Evolutionary conservation across 208 protist species (phyloP).

Genomic region (Trypanosoma caninum): DNA sequence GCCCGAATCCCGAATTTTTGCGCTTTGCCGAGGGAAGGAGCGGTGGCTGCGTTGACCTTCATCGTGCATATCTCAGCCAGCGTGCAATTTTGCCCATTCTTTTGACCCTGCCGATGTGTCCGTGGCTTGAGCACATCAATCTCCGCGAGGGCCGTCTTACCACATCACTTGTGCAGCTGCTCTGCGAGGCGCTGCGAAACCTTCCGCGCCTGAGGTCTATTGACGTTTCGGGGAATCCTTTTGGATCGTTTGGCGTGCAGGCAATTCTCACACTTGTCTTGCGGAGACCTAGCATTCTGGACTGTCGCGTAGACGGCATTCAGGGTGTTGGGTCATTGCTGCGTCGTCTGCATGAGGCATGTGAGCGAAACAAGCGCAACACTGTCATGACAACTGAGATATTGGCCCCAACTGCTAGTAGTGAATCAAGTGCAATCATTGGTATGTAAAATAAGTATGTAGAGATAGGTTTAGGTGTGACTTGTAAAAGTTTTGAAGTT

Average conservation of each 20-base stretch:
- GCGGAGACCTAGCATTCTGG: constrained; percentile 24
- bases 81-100: constrained; percentile 35
- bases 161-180: constrained; percentile 36
- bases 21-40: constrained; percentile 6
- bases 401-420: too few relatives aligned
- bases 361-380: constrained; percentile 23
- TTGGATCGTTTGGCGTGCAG: constrained; percentile 47
- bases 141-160: constrained; percentile 36
- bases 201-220: constrained; percentile 27
- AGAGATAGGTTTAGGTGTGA: too few relatives aligned
- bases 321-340: constrained; percentile 29
- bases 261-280: constrained; percentile 36
- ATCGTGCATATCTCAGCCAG: constrained; percentile 35
- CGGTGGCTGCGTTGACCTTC: constrained; percentile 21
- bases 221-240: constrained; percentile 64
- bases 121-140: constrained; percentile 34
- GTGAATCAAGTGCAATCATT: too few relatives aligned
- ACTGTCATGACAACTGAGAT: not conserved
- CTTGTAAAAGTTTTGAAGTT: too few relatives aligned
- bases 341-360: constrained; percentile 31
- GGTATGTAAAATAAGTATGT: too few relatives aligned
- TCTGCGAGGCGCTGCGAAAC: constrained; percentile 29
- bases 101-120: constrained; percentile 38
- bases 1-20: constrained; percentile 17
- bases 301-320: constrained; percentile 34